Evolutionary conservation across 345 rosid genomes (phyloP).

Genomic region (Eucalyptus curtisii): DNA sequence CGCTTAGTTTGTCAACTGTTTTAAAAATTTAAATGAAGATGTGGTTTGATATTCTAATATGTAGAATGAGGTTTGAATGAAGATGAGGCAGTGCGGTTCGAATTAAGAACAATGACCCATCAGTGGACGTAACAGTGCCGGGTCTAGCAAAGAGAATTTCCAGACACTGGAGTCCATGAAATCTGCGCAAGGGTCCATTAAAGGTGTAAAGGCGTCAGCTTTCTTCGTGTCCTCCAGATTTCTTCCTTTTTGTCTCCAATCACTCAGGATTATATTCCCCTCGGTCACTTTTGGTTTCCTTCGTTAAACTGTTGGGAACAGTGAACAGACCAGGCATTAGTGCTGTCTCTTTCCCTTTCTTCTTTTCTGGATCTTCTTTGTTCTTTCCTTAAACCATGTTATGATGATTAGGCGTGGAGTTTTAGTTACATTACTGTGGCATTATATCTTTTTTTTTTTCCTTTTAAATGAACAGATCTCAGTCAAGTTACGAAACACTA

Average conservation of each 20-base stretch:
- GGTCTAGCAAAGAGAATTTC: neutral
- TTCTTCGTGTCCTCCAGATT: neutral
- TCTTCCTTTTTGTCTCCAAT: neutral
- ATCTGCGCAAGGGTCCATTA: neutral
- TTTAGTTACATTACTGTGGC: neutral
- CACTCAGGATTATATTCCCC: neutral
- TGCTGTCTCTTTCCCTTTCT: neutral
- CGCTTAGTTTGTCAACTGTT: accelerated
- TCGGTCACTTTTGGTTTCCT: neutral
- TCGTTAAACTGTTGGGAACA: neutral
- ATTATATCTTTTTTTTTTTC: accelerated
- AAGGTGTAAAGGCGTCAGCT: neutral
- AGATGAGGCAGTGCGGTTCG: neutral
- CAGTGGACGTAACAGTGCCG: neutral
- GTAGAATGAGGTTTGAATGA: neutral
- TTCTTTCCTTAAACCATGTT: neutral
- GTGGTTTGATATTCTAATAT: too few species aligned
- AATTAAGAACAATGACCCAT: neutral
- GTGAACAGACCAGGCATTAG: neutral
- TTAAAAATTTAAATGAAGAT: too few species aligned
- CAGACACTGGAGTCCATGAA: neutral
- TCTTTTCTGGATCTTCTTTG: neutral
- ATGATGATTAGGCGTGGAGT: neutral
- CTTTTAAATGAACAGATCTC: accelerated
- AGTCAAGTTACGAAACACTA: neutral